phyloP scores from a whole-genome alignment of 2,329 filamentous ascomycete species.

The Aphanoascus verrucosus region DNA sequence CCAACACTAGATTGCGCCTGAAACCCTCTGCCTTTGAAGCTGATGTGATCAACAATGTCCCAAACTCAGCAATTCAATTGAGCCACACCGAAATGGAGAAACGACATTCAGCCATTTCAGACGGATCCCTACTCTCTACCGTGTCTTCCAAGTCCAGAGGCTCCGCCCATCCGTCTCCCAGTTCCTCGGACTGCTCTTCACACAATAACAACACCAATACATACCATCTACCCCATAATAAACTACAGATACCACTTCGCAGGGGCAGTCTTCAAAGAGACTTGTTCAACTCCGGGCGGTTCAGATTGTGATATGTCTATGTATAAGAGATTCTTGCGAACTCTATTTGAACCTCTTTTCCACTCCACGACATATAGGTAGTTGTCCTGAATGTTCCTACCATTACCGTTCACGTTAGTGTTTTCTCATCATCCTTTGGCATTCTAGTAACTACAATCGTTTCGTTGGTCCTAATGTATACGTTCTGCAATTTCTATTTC shows the following conservation, averaged over 20 bases:
- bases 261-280: slow-evolving; percentile 15
- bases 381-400: no score
- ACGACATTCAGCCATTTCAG: background rate
- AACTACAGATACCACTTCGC: slow-evolving; percentile 14
- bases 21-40: background rate
- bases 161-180: background rate
- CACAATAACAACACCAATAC: background rate
- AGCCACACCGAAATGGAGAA: background rate
- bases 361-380: no score
- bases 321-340: background rate
- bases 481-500: no score
- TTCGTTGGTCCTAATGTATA: no score
- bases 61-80: background rate
- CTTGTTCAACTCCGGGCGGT: slow-evolving; percentile 8
- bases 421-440: no score
- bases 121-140: background rate
- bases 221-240: background rate
- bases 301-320: background rate
- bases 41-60: background rate
- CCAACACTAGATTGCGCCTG: background rate
- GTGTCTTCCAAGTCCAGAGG: background rate
- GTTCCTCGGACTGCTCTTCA: background rate
- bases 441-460: no score
- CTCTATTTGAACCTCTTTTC: background rate
- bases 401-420: no score